phyloP scores from a whole-genome alignment of 148 eudicot species.

The Rhododendron ovatum region DNA sequence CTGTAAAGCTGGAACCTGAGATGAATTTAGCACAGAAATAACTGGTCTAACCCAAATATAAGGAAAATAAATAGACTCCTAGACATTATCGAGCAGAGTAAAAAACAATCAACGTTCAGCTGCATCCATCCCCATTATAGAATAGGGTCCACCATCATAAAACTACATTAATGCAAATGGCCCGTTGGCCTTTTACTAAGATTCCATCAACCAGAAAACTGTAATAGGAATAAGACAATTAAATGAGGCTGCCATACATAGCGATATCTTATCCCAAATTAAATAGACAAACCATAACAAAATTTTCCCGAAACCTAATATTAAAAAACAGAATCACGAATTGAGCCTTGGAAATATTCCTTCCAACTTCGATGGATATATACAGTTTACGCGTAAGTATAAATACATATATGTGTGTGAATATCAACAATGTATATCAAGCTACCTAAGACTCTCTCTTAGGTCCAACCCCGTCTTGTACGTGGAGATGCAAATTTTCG shows the following conservation, averaged over 20 bases:
- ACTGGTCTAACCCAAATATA: neutral
- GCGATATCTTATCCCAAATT: neutral
- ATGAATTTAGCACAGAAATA: constrained; percentile 2
- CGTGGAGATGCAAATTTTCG: too few relatives aligned
- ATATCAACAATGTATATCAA: too few relatives aligned
- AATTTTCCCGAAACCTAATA: neutral
- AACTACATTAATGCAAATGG: neutral
- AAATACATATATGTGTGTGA: too few relatives aligned
- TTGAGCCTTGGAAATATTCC: neutral
- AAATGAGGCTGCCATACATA: neutral
- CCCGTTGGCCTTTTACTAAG: neutral
- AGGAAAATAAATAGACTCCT: neutral
- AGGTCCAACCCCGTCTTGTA: too few relatives aligned
- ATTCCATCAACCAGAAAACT: neutral
- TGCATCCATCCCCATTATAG: neutral
- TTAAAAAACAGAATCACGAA: neutral
- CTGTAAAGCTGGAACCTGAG: constrained; percentile 92
- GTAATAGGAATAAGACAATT: neutral
- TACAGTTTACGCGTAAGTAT: too few relatives aligned
- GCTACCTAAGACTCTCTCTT: too few relatives aligned
- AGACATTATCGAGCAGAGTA: neutral
- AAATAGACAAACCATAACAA: neutral
- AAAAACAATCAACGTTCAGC: neutral
- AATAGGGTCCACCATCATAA: neutral
- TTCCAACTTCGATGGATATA: neutral